Evolutionary conservation across 2,329 filamentous ascomycete species (phyloP).

Genomic region (Lachnellula hyalina): DNA sequence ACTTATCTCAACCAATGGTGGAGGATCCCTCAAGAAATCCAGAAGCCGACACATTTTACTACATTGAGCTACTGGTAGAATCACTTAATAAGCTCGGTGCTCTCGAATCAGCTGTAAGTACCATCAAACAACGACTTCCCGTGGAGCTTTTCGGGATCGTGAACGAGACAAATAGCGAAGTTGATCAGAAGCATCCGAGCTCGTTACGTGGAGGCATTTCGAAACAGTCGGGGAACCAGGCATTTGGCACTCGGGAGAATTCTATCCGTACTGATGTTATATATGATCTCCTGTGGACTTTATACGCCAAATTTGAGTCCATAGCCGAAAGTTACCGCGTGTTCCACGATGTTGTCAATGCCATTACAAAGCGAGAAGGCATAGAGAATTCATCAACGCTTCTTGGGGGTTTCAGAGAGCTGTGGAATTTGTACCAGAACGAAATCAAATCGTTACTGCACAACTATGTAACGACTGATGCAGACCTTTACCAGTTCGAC

Average conservation of each 20-base stretch:
- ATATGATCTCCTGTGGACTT: constrained; percentile 82
- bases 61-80: constrained; percentile 82
- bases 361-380: constrained; percentile 78
- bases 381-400: constrained; percentile 56
- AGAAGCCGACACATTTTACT: constrained; percentile 91
- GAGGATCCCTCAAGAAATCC: constrained; percentile 93
- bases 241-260: constrained; percentile 64
- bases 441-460: constrained; percentile 92
- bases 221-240: constrained; percentile 52
- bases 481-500: constrained; percentile 63
- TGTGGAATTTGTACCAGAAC: constrained; percentile 98
- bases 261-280: constrained; percentile 79
- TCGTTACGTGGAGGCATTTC: constrained; percentile 53
- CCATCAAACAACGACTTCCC: constrained; percentile 85
- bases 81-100: constrained; percentile 84
- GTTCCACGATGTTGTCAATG: constrained; percentile 85
- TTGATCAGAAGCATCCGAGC: constrained; percentile 88
- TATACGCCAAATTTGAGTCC: constrained; percentile 95
- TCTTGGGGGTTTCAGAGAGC: constrained; percentile 85
- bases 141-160: constrained; percentile 92
- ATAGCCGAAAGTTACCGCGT: constrained; percentile 94
- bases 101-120: constrained; percentile 80
- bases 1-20: constrained; percentile 56
- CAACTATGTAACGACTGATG: constrained; percentile 92
- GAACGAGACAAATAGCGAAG: constrained; percentile 89